Evolutionary conservation across 768 basidiomycete genomes (phyloP).

Genomic region (Arthromyces matolae): DNA sequence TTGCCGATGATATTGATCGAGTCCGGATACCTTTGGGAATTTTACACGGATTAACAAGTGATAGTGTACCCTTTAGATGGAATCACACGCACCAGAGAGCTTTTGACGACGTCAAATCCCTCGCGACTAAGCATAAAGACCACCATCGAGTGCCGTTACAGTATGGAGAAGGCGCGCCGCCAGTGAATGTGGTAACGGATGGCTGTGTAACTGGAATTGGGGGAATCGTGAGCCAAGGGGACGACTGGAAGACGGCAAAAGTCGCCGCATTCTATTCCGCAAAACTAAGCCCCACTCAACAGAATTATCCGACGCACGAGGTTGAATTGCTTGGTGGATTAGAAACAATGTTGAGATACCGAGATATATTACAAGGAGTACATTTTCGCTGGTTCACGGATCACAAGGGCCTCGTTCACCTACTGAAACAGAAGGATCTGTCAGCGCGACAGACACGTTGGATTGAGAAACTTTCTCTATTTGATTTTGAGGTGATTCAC

Average conservation of each 20-base stretch:
- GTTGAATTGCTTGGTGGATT: background rate
- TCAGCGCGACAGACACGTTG: background rate
- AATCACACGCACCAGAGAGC: slow-evolving; percentile 13
- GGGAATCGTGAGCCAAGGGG: background rate
- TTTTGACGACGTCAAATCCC: slow-evolving; percentile 24
- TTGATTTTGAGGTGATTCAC: background rate
- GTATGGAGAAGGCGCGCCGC: slow-evolving; percentile 1
- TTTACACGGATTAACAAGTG: slow-evolving; percentile 14
- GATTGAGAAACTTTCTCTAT: background rate
- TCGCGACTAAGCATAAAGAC: slow-evolving; percentile 1
- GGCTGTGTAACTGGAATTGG: background rate
- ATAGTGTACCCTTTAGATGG: slow-evolving; percentile 12
- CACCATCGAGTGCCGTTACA: slow-evolving; percentile 8
- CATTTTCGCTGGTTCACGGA: background rate
- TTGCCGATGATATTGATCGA: slow-evolving; percentile 18
- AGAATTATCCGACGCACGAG: background rate
- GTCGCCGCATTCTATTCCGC: background rate
- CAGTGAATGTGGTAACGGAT: background rate
- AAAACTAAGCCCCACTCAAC: background rate
- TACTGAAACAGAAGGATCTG: background rate
- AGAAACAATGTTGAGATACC: background rate
- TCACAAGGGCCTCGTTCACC: background rate
- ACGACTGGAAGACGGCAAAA: background rate
- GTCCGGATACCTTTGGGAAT: slow-evolving; percentile 21
- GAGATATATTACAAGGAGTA: background rate